Evolutionary conservation across 225 moss, liverwort and hornwort genomes (phyloP), one percentile per base, ranked within the genome.

Genomic region (Asterella californica): DNA sequence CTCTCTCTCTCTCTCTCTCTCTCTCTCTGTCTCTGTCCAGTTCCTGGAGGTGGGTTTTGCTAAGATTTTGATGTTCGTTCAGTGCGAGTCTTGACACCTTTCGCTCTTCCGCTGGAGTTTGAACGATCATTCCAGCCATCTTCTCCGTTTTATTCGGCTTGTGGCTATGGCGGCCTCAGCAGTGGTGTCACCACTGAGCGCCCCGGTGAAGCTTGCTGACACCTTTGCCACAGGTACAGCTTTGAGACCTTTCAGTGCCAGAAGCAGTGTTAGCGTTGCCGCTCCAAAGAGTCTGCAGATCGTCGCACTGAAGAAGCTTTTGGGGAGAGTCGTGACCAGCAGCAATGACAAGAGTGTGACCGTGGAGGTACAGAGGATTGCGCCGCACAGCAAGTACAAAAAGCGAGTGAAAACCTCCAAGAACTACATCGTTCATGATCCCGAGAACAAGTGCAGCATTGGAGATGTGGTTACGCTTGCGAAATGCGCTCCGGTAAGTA

Each of bases 371-470:
- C 64, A 72, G 24, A 85, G 95, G 71, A 91, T 99, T 62, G 88
- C 91, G 19, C 72, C 90, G 11, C 91, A 92, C 70, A 63, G 84
- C 0, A 91, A 90, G 90, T 99, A 99, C 87, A 79, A 88, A 84
- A 99, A 99, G 88, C 89, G 97, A 34, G 90, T 99, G 71, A 90
- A 52, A 75, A 85, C 86, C 65, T 76, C 59, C 29, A 95, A 90
- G 91, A 99, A 91, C 85, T 99, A 99, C 81, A 85, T 94, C 62
- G 97, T 92, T 76, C 97, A 99, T 68, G 97, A 99, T 81, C 93
- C 93, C 9, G 91, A 90, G 83, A 95, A 99, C 50, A 74, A 83
- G 30, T 93, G 93, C 77, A 93, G 92, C 54, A 89, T 91, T 48
- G 95, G 97, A 12, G 97, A 99, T 42, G 60, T 89, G 25, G 97